Conservation (phyloP, 352 stramenopile genomes). For the Phytophthora podocarpi region DNA sequence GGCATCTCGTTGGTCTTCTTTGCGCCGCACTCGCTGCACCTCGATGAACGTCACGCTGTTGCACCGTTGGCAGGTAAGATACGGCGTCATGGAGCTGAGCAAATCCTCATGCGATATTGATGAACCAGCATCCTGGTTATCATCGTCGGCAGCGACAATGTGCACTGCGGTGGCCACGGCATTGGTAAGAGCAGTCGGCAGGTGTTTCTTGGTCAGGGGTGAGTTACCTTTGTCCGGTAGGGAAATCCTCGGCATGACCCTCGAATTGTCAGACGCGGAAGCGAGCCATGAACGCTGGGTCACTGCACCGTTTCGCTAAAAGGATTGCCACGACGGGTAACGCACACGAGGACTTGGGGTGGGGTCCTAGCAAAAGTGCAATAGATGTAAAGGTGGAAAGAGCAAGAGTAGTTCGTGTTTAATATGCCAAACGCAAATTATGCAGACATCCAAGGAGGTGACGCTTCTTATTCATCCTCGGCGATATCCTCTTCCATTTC, state of each 20-base stretch:
- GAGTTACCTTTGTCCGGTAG: background rate
- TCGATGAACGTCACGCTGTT: slow-evolving; percentile 84
- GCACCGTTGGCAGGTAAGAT: slow-evolving; percentile 79
- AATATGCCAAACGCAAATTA: slow-evolving; percentile 6
- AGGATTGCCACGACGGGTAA: no score
- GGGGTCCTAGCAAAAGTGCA: no score
- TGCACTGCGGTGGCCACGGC: background rate
- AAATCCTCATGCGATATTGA: slow-evolving; percentile 16
- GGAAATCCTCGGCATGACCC: slow-evolving; percentile 9
- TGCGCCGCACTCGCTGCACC: slow-evolving; percentile 49
- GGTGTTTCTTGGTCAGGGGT: background rate
- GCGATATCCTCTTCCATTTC: slow-evolving; percentile 86
- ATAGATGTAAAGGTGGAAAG: no score
- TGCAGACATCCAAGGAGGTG: background rate
- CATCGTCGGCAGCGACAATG: background rate
- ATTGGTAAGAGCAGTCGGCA: background rate
- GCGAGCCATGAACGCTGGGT: slow-evolving; percentile 4
- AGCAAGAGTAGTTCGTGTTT: slow-evolving; percentile 12
- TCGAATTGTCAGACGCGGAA: slow-evolving; percentile 1
- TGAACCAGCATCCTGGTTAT: background rate
- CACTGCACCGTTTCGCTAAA: slow-evolving; percentile 15
- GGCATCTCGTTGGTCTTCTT: slow-evolving; percentile 19
- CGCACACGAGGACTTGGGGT: no score
- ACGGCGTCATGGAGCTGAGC: slow-evolving; percentile 55
- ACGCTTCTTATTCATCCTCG: slow-evolving; percentile 53